Evolutionary conservation across 2,329 filamentous ascomycete genomes (phyloP), one percentile per base, ranked within the genome.

Genomic region (Rhinocladiella mackenziei): DNA sequence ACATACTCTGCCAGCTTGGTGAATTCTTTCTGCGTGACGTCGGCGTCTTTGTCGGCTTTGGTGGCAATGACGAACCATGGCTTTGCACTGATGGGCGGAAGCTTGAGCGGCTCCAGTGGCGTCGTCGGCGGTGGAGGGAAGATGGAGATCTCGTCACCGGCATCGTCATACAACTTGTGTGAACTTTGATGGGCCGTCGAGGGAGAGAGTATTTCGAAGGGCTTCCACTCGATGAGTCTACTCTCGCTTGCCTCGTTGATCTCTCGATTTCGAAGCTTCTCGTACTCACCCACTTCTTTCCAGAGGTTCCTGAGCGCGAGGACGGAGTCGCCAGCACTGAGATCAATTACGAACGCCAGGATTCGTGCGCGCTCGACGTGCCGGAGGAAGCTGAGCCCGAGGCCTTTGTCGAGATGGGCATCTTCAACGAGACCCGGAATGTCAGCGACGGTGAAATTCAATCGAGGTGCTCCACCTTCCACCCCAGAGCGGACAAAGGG

Each of bases 61-160:
- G 79, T 76, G 17, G 92, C 92, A 19, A 98, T 91, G 3, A 98
- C 91, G 2, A 94, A 92, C 92, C 92, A 98, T 1, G 92, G 89
- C 69, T 98, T 98, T 23, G 78, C 79, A n/a, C 86, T 85, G 54
- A 97, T 94, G 29, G 84, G 80, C n/a, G 86, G 73, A 8, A 77
- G 67, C 17, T 65, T 64, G 23, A 76, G 63, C 17, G 67, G 72
- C 29, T 70, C 72, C 14, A 78, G 45, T 40, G 20, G 45, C 19
- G 15, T 42, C 41, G 28, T 42, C 53, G 28, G 34, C 33, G 34
- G 30, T 37, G 50, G 50, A 43, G 34, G 49, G 43, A 40, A 58
- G 39, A 34, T 56, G 50, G 22, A 51, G n/a, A 54, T 50, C 26
- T 45, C 35, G 5, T 47, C 43, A 9, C 43, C 48, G n/a, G 41